A percentile compares a stretch with the other conserved stretches of the same genome.
Evolutionary conservation across 129 eudicot genomes (phyloP).

Genomic region (Flaveria trinervia): DNA sequence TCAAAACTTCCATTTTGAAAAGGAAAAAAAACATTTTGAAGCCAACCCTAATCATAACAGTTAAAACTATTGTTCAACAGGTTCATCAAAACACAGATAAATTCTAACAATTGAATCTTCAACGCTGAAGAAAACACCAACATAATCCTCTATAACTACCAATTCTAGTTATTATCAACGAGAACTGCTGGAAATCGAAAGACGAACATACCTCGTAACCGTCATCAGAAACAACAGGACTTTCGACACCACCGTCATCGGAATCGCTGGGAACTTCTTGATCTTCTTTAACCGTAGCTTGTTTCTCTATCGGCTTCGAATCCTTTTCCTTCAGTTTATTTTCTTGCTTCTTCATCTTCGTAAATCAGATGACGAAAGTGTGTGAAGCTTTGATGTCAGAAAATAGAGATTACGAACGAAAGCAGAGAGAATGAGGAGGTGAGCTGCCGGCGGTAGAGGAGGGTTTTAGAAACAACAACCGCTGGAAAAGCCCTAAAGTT

Average conservation of each 20-base stretch:
- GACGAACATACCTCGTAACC: slow-evolving; percentile 34
- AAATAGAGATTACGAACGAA: no score
- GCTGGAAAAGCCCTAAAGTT: no score
- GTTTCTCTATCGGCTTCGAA: slow-evolving; percentile 30
- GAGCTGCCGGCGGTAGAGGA: no score
- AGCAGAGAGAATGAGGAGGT: no score
- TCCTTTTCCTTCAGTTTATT: slow-evolving; percentile 28
- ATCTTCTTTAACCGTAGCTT: not conserved
- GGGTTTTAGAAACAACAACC: no score
- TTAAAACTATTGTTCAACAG: no score
- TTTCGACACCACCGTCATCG: slow-evolving; percentile 33
- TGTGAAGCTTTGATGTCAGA: not conserved
- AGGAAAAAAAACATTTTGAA: not conserved
- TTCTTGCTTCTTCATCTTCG: slow-evolving; percentile 27
- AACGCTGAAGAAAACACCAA: no score
- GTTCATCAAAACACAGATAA: no score
- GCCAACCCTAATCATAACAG: not conserved
- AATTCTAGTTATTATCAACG: not conserved
- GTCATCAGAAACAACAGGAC: slow-evolving; percentile 48
- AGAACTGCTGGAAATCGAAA: not conserved
- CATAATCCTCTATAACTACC: not conserved
- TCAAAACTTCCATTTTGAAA: not conserved
- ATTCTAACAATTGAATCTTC: no score
- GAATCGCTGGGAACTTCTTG: slow-evolving; percentile 16
- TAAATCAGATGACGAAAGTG: not conserved